Evolutionary conservation across 2,329 filamentous ascomycete genomes (phyloP).

Genomic region (Colletotrichum shisoi): DNA sequence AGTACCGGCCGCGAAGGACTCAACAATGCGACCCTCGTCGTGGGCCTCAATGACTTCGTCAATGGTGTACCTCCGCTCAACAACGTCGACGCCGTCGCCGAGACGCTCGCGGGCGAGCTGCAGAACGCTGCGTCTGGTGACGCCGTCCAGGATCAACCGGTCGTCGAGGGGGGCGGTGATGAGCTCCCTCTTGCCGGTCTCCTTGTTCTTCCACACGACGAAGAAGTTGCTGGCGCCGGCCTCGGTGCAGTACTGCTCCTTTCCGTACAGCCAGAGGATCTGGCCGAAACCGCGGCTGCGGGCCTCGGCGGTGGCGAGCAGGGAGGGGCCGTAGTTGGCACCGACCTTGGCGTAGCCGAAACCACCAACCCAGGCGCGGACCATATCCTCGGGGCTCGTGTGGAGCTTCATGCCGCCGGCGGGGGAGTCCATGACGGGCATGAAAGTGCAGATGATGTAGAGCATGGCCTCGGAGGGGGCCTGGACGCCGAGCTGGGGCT

Average conservation of each 20-base stretch:
- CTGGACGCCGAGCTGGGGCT: slow-evolving; percentile 80
- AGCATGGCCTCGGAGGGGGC: slow-evolving; percentile 83
- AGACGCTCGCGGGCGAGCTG: slow-evolving; percentile 74
- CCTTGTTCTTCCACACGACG: slow-evolving; percentile 74
- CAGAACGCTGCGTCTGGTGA: slow-evolving; percentile 83
- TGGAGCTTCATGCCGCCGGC: slow-evolving; percentile 73
- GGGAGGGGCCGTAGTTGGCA: slow-evolving; percentile 88
- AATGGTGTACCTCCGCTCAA: slow-evolving; percentile 86
- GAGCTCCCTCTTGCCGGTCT: slow-evolving; percentile 69
- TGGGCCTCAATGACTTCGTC: slow-evolving; percentile 76
- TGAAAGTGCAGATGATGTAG: slow-evolving; percentile 77
- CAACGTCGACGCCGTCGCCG: slow-evolving; percentile 68
- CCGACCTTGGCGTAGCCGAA: slow-evolving; percentile 93
- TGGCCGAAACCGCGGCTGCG: slow-evolving; percentile 79
- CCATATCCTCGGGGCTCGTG: slow-evolving; percentile 80
- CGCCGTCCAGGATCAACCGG: slow-evolving; percentile 84
- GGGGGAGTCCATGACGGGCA: slow-evolving; percentile 64
- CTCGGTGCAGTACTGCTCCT: slow-evolving; percentile 81
- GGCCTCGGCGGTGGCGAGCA: slow-evolving; percentile 81
- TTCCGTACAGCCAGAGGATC: slow-evolving; percentile 91
- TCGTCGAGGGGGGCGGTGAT: slow-evolving; percentile 85
- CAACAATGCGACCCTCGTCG: slow-evolving; percentile 77
- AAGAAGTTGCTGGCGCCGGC: slow-evolving; percentile 95
- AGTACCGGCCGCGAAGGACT: slow-evolving; percentile 87
- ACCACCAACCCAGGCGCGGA: slow-evolving; percentile 91